A percentile compares a stretch with the other conserved stretches of the same genome.
These are phyloP conservation scores for Pisolithus tinctorius DNA, from an alignment of 768 basidiomycete genomes.

Conservation along the genomic window DNA sequence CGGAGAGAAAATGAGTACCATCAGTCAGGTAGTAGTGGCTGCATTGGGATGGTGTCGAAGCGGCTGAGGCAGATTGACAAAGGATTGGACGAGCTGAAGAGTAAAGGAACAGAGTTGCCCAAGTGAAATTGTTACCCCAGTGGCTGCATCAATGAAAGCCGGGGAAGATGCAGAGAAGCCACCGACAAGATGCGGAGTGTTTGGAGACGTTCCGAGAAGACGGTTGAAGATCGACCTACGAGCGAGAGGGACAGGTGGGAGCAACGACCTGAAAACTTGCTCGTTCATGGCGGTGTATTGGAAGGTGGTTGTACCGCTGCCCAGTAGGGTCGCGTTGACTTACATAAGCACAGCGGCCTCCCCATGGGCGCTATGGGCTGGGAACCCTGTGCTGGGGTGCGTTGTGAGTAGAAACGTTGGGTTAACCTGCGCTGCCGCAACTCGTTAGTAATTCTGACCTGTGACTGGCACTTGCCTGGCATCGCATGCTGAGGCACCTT, in stretches of 20 bases:
- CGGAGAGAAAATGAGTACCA: slow-evolving; percentile 58
- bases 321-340: too few relatives aligned
- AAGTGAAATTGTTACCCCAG: slow-evolving; percentile 52
- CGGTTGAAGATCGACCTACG: slow-evolving; percentile 28
- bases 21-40: slow-evolving; percentile 25
- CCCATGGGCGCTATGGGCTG: too few relatives aligned
- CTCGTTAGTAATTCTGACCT: too few relatives aligned
- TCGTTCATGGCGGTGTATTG: not conserved
- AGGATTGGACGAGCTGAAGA: slow-evolving; percentile 51
- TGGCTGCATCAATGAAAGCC: slow-evolving; percentile 63
- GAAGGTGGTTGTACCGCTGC: too few relatives aligned
- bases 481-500: too few relatives aligned
- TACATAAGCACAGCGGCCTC: too few relatives aligned
- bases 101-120: slow-evolving; percentile 45
- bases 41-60: slow-evolving; percentile 44
- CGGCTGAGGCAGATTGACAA: slow-evolving; percentile 40
- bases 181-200: slow-evolving; percentile 29
- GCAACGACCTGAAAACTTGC: slow-evolving; percentile 11
- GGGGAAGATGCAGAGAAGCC: slow-evolving; percentile 36
- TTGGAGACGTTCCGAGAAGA: slow-evolving; percentile 14
- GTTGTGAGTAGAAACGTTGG: too few relatives aligned
- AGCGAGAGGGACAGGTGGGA: slow-evolving; percentile 13
- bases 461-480: too few relatives aligned
- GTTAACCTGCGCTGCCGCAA: too few relatives aligned
- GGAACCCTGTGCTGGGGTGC: too few relatives aligned